A percentile compares a stretch with the other conserved stretches of the same genome.
Evolutionary conservation across 805 yeast genomes (phyloP).

Genomic region (Yarrowia porcina): DNA sequence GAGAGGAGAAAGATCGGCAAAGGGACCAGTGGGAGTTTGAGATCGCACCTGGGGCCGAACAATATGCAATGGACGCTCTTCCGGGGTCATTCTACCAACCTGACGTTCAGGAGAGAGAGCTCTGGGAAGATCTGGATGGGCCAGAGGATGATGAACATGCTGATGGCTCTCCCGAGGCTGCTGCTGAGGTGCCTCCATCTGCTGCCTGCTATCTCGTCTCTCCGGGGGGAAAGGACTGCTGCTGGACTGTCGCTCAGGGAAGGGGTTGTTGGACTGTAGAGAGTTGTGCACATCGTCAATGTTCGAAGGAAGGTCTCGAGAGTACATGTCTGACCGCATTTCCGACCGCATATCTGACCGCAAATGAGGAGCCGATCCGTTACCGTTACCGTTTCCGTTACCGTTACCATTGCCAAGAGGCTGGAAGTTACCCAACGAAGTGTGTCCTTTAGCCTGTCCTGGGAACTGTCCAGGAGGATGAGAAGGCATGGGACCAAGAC

Average conservation of each 20-base stretch:
- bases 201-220: constrained; percentile 1
- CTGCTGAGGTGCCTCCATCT: neutral
- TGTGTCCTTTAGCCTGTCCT: neutral
- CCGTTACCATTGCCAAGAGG: neutral
- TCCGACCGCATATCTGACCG: neutral
- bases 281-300: neutral
- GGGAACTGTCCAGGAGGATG: constrained; percentile 8
- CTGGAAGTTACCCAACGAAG: neutral
- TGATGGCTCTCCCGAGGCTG: neutral
- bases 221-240: neutral
- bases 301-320: neutral
- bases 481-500: constrained; percentile 13
- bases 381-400: neutral
- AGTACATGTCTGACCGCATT: neutral
- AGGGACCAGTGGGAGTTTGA: neutral
- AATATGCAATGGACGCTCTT: constrained; percentile 9
- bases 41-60: neutral
- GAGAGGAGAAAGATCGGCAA: constrained; percentile 11
- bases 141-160: neutral
- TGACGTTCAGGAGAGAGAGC: constrained; percentile 14
- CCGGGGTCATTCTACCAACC: constrained; percentile 5
- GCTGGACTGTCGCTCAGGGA: neutral
- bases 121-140: neutral
- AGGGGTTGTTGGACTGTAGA: neutral
- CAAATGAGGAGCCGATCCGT: neutral